Evolutionary conservation across 441 rosid species (phyloP), one percentile per base, ranked within the genome.

Genomic region (Lepidium campestre): DNA sequence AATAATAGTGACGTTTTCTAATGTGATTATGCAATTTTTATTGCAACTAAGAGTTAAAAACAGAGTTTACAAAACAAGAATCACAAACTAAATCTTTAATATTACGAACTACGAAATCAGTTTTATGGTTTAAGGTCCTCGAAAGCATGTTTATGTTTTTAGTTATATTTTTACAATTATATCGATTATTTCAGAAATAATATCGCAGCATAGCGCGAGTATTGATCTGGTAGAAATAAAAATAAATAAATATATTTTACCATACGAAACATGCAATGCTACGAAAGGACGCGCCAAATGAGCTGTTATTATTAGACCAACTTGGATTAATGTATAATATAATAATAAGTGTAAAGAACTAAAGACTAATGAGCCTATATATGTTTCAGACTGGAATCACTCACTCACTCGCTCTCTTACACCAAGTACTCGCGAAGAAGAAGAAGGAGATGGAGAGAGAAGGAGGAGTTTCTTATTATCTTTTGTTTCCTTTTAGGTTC

Each of bases 401-500:
- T 57, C 3, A 4, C 15, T 57, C 69, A 31, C 74, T 60, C 53
- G 41, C 49, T 36, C 3, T 3, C 23, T 47, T n/a, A n/a, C n/a
- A n/a, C n/a, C n/a, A n/a, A 67, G 54, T 49, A 56, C 39, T 41
- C 39, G 18, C 54, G 19, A 57, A 49, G 40, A 22, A 29, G 55
- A 57, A 57, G 40, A 22, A 29, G 55, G 48, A 57, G 19, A 72
- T 72, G 75, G 71, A 57, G 75, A 57, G 47, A 57, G 54, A 48
- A 31, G 49, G 0, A 53, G 62, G 71, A 49, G 25, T 57, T 57
- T 72, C 20, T 11, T 57, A 57, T 23, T 72, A 57, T 65, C 54
- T 72, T 9, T 65, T 61, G 71, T 5, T 57, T 17, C 75, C 75
- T 18, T 72, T 72, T 40, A 72, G 4, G 57, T 48, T 57, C 39